Evolutionary conservation across 306 rosid genomes (phyloP).

Genomic region (Datisca glomerata): DNA sequence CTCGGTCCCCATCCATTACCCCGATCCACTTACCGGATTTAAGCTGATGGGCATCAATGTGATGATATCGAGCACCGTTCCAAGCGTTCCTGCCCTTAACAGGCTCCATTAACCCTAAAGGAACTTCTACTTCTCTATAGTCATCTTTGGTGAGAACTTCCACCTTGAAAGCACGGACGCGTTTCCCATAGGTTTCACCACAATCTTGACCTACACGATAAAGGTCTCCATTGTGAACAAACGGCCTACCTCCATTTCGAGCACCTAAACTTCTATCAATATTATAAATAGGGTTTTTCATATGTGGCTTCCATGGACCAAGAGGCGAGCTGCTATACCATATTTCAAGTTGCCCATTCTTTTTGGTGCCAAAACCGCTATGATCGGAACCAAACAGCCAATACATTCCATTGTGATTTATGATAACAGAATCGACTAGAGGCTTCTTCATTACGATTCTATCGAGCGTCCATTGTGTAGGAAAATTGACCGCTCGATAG

Average conservation of each 20-base stretch:
- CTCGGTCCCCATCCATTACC: slow-evolving; percentile 94
- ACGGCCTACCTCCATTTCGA: slow-evolving; percentile 97
- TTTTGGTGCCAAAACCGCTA: slow-evolving; percentile 72
- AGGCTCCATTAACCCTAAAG: slow-evolving; percentile 49
- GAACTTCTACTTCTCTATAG: slow-evolving; percentile 73
- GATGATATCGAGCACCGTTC: slow-evolving; percentile 95
- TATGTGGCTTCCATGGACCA: slow-evolving; percentile 93
- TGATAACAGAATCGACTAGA: slow-evolving; percentile 63
- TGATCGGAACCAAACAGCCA: slow-evolving; percentile 98
- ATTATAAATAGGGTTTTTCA: slow-evolving; percentile 75
- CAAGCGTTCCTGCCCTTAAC: slow-evolving; percentile 83
- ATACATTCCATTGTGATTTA: slow-evolving; percentile 39
- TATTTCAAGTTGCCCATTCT: slow-evolving; percentile 84
- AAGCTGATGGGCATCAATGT: slow-evolving; percentile 74
- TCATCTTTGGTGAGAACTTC: slow-evolving; percentile 60
- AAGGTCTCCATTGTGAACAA: slow-evolving; percentile 55
- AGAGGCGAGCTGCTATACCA: slow-evolving; percentile 84
- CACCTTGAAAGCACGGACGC: slow-evolving; percentile 60
- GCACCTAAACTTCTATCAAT: slow-evolving; percentile 70
- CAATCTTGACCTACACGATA: slow-evolving; percentile 93
- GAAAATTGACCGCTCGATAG: slow-evolving; percentile 65
- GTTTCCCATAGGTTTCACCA: slow-evolving; percentile 84
- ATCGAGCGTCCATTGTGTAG: slow-evolving; percentile 75
- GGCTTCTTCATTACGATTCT: slow-evolving; percentile 74
- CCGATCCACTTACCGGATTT: slow-evolving; percentile 84